Base-by-base conservation (phyloP, 331 rosid genomes). In the Phaseolus coccineus region DNA sequence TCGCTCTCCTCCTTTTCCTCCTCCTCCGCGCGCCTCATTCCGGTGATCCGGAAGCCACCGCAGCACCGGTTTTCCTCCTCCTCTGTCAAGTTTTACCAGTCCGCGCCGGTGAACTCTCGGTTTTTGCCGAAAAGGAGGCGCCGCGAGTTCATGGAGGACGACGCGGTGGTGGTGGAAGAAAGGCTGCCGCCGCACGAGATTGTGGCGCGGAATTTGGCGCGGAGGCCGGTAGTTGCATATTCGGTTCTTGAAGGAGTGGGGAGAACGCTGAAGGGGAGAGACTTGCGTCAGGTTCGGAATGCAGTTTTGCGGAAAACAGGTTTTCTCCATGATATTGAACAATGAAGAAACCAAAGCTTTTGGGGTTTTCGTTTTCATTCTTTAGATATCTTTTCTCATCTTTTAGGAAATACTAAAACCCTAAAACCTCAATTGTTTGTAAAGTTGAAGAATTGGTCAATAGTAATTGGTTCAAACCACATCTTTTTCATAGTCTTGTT, bases 161-260 rank as follows among this genome's bases (percentile, higher is more conserved):
- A n/a, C 1, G 84, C 4, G 47, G 79, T 52, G 0, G 87, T 50
- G 13, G 87, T 79, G 8, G 84, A 86, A 3, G 91, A 85, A 84
- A 83, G 87, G 82, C 82, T 93, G 76, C 96, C 97, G 8, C 98
- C 97, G 22, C 97, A 92, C 63, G 93, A 89, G 86, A 84, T 84
- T 35, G 92, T 92, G 11, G 90, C 90, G 0, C 86, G 88, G 42
- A 88, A 86, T 19, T 69, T 72, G 46, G 76, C 88, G 24, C 87
- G 76, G n/a, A 78, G 91, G 48, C 88, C 92, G 13, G 47, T 74
- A 88, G 80, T 89, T 16, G 85, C 98, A 22, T 87, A 44, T 71
- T 94, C 97, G 13, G 91, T 92, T 64, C 94, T 94, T 0, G 98
- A 92, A 84, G 98, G 98, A 3, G 92, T 77, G 0, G 96, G 98